phyloP scores from a whole-genome alignment of 495 filamentous ascomycete genomes.

The Neurospora sp. region DNA sequence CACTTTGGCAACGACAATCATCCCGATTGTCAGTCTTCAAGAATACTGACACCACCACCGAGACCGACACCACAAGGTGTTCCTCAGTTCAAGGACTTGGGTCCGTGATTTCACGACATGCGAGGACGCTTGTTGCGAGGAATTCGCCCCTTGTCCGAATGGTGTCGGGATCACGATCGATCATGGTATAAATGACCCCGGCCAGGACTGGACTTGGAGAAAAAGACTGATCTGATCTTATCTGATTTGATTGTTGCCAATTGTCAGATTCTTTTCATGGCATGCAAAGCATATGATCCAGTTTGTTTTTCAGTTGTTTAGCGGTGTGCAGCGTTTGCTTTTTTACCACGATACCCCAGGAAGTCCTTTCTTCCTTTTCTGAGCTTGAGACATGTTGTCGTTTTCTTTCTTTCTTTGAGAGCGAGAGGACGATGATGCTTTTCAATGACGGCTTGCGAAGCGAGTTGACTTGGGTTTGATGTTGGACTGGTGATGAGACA shows the following conservation, averaged over 20 bases:
- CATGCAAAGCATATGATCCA: neutral
- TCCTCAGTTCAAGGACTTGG: neutral
- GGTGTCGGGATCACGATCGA: neutral
- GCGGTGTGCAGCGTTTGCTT: neutral
- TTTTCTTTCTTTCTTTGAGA: neutral
- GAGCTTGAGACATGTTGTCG: neutral
- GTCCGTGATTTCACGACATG: constrained; percentile 3
- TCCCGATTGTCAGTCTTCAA: neutral
- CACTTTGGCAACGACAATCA: constrained; percentile 3
- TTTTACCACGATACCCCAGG: neutral
- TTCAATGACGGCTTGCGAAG: neutral
- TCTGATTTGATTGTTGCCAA: neutral
- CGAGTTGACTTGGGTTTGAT: neutral
- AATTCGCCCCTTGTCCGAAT: neutral
- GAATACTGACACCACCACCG: neutral
- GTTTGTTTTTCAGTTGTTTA: neutral
- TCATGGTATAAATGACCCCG: neutral
- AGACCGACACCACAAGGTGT: neutral
- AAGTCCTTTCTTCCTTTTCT: neutral
- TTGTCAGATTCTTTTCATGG: neutral
- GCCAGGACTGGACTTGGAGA: neutral
- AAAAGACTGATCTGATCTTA: neutral
- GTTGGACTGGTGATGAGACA: neutral
- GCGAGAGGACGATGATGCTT: neutral
- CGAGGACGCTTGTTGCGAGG: constrained; percentile 1